Conservation (phyloP, 2,329 filamentous ascomycete species). For the Tolypocladium amazonense region DNA sequence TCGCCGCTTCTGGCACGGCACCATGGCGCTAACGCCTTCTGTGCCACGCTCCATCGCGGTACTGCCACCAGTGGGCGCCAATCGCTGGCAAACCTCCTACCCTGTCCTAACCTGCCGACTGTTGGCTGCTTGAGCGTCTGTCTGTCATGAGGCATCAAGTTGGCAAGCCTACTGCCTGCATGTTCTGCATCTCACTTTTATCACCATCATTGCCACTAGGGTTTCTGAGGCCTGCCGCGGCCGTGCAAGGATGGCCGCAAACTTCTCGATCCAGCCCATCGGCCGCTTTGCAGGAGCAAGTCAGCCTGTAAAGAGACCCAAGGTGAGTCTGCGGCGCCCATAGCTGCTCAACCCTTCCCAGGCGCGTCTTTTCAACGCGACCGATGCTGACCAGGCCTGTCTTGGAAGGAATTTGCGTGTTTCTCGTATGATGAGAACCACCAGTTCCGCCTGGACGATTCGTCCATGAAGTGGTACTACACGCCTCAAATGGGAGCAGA, state of each 20-base stretch:
- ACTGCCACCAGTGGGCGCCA: neutral
- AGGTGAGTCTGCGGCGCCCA: slow-evolving; percentile 33
- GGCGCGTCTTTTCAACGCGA: neutral
- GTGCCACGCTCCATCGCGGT: neutral
- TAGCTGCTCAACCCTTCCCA: neutral
- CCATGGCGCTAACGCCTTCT: neutral
- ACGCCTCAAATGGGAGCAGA: slow-evolving; percentile 61
- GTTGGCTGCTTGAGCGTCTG: neutral
- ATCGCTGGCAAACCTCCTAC: neutral
- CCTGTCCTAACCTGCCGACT: neutral
- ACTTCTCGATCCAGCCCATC: slow-evolving; percentile 59
- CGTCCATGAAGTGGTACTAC: slow-evolving; percentile 82
- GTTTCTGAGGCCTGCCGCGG: neutral
- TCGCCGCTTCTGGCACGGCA: neutral
- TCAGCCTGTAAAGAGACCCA: slow-evolving; percentile 64
- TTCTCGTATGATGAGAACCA: slow-evolving; percentile 91
- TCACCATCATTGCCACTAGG: neutral
- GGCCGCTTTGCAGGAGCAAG: slow-evolving; percentile 56
- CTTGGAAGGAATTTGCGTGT: slow-evolving; percentile 71
- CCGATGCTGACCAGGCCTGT: neutral
- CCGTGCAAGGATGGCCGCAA: slow-evolving; percentile 13
- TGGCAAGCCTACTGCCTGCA: neutral
- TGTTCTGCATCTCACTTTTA: neutral
- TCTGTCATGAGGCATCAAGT: too few relatives aligned
- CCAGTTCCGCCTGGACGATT: slow-evolving; percentile 62